Evolutionary conservation across 2,329 filamentous ascomycete genomes (phyloP), one percentile per base, ranked within the genome.

Genomic region (Stagonosporopsis chrysanthemi): DNA sequence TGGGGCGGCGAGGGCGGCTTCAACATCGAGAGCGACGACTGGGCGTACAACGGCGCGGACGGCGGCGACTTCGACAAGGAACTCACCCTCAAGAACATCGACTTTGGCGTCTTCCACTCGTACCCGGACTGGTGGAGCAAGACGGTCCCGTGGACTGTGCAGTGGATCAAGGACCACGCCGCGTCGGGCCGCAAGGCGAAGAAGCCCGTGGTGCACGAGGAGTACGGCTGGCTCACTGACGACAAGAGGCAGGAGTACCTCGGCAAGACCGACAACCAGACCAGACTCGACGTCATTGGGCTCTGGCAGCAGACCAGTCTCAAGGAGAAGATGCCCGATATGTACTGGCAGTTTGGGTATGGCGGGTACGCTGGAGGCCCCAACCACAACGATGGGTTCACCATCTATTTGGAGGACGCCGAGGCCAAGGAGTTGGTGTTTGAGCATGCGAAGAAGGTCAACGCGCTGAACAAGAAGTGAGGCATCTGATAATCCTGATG

Each of bases 341-440:
- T 84, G 78, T 86, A 80, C 71, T 86, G 83, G 83, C 84, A 86
- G 60, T 85, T 77, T 61, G 83, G 83, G 0, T 84, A 74, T 61
- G 78, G 76, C 4, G 75, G 75, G 0, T 85, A 79, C 63, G 84
- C 82, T 3, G 84, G 83, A 36, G 83, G 83, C 0, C 76, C 78
- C 39, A 86, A 86, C 65, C 74, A 85, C 47, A 74, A 86, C 40
- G 83, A 85, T 50, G 83, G 83, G 0, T 85, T 85, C 65, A 85
- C 83, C 1, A 84, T 86, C 45, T 86, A 78, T 62, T 61, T 85
- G 28, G 83, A 85, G 29, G 64, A 69, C 56, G 62, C 59, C 0
- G 64, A 69, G 49, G 64, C 65, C 0, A 40, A 67, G 60, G 44
- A 40, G 15, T 51, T 70, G 48, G 59, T 70, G n/a, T 64, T 61